Base-by-base conservation (phyloP, 768 basidiomycete species). In the Pulveroboletus ravenelii region DNA sequence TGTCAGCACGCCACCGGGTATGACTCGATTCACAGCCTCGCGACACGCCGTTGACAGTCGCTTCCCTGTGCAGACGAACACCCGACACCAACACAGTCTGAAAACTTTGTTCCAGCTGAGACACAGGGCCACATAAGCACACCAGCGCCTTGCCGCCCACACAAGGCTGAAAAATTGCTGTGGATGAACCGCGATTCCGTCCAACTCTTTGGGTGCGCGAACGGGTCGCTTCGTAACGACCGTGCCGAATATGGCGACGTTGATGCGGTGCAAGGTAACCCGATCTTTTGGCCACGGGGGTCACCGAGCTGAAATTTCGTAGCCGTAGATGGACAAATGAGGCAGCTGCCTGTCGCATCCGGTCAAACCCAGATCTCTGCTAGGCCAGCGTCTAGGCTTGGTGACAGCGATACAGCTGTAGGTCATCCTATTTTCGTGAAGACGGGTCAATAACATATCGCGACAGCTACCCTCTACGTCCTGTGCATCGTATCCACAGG, bases 111-210 rank as follows among this genome's bases (percentile, higher is more conserved):
- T 14, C 45, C 25, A 23, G 34, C 45, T n/a, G 58, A 57, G n/a
- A 10, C 40, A 4, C 56, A 45, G 29, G 27, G 10, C 7, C 56
- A 50, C 2, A 1, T 52, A 6, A 40, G 40, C 18, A 25, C 45
- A 2, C 20, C 59, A 3, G 59, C 51, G n/a, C 40, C 47, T 1
- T n/a, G 46, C 5, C 68, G 66, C n/a, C 60, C 60, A 17, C 57
- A 63, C 10, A 55, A 65, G 57, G 67, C 68, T 14, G 71, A 67
- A 43, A 69, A 64, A 41, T 59, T 68, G 3, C 56, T 70, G 1
- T 68, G 63, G 41, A 67, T 62, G 48, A 58, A 63, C 13, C 69
- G 62, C 8, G 62, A 62, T 34, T 61, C 64, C 2, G 58, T 72
- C 42, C 60, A 41, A 45, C 59, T 66, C 51, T 59, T 70, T 25